Evolutionary conservation across 2,329 filamentous ascomycete genomes (phyloP), one percentile per base, ranked within the genome.

Genomic region (Pestalotiopsis sp.): DNA sequence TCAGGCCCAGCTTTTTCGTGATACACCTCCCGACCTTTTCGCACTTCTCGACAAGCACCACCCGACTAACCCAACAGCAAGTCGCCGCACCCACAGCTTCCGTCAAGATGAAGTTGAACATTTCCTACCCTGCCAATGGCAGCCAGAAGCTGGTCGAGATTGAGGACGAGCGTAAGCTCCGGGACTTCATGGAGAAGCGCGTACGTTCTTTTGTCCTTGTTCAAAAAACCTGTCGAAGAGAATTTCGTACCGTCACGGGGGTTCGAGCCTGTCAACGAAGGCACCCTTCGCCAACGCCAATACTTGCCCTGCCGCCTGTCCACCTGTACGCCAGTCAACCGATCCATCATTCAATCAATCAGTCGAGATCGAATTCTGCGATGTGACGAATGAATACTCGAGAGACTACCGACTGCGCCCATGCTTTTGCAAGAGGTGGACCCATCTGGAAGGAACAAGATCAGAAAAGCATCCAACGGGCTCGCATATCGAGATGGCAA

Each of bases 121-220:
- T 90, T 80, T 88, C 85, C 79, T 97, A 95, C 92, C 96, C 96
- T 87, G 94, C 95, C 91, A 98, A 98, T 88, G 96, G 96, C 91
- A 96, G 94, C 82, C 96, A 99, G 87, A 99, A 99, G 91, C 90
- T 99, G 84, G 92, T 99, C 88, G 97, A 99, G 79, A 88, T 99
- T 80, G 96, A 99, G 82, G 97, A 99, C 93, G 97, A 99, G 87
- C 94, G 95, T 88, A 98, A 97, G 91, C 91, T 98, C 85, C 93
- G 94, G 84, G 90, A 96, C 88, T 98, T 98, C 91, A 95, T 97
- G 92, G 96, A 98, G 86, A 95, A 95, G 90, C 93, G 93, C 86
- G 92, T 92, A 91, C 83, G 90, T 89, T 75, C 12, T 36, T 36
- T 36, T 59, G n/a, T 52, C 20, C 17, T 27, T 25, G 64, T 41